Evolutionary conservation across 139 green algal species (phyloP).

Genomic region (Tetratostichococcus sp.): DNA sequence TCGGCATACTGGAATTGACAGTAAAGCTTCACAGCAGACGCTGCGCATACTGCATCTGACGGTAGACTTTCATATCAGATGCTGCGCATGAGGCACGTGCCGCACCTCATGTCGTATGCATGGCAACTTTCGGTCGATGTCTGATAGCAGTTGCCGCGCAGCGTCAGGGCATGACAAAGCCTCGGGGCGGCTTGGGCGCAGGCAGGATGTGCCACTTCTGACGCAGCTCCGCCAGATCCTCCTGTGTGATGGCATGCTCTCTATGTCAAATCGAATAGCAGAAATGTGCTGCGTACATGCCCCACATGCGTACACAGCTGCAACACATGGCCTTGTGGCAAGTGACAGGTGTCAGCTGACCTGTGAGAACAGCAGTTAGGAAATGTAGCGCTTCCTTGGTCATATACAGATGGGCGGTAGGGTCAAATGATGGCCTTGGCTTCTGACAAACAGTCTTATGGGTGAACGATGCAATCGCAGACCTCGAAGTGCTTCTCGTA

Average conservation of each 20-base stretch:
- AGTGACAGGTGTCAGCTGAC: too few species aligned
- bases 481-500: conserved; percentile 85
- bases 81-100: too few species aligned
- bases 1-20: conserved; percentile 85
- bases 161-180: not conserved
- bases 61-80: too few species aligned
- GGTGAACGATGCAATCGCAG: not conserved
- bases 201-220: conserved; percentile 57
- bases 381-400: too few species aligned
- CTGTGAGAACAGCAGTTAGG: too few species aligned
- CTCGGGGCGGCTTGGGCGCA: conserved; percentile 31
- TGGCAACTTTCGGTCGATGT: too few species aligned
- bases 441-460: not conserved
- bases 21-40: not conserved
- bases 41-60: too few species aligned
- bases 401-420: too few species aligned
- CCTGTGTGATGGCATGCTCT: conserved; percentile 19
- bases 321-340: too few species aligned
- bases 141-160: not conserved
- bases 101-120: too few species aligned
- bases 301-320: too few species aligned
- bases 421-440: not conserved
- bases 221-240: conserved; percentile 63
- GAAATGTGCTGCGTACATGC: too few species aligned
- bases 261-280: not conserved